Evolutionary conservation across 257 asterid species (phyloP).

Genomic region (Solanum verrucosum): DNA sequence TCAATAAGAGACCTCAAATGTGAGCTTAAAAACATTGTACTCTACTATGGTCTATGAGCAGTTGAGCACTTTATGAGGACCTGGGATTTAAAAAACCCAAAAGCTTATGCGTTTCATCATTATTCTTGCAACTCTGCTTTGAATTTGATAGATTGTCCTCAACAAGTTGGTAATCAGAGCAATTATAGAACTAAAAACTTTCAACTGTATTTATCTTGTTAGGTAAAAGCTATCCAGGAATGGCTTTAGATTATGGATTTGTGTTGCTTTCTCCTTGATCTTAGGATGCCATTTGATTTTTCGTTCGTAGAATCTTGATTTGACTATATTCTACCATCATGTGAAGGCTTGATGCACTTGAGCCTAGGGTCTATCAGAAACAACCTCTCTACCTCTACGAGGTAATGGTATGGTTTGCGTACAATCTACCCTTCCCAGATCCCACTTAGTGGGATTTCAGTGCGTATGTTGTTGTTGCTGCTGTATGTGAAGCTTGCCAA

Average conservation of each 20-base stretch:
- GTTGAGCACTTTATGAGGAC: background rate
- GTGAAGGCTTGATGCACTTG: background rate
- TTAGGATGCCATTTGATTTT: background rate
- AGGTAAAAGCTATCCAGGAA: background rate
- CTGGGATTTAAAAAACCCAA: background rate
- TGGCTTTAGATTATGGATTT: background rate
- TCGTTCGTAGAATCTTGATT: background rate
- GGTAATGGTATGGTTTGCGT: background rate
- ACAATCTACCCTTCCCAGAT: no score
- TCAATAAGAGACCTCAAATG: background rate
- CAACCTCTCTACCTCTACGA: background rate
- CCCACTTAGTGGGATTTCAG: background rate
- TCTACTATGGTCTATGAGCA: background rate
- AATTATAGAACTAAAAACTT: background rate
- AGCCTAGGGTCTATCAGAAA: background rate
- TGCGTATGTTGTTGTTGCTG: background rate
- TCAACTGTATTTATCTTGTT: background rate
- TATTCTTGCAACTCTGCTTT: conserved; percentile 6
- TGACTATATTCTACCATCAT: background rate
- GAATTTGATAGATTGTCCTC: conserved; percentile 13
- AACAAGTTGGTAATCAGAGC: background rate
- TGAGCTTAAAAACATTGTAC: background rate
- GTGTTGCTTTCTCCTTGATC: background rate
- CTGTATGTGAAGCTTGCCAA: background rate
- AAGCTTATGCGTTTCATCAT: background rate